Base-by-base conservation (phyloP, 768 basidiomycete genomes). In the Austroboletus eburneus region DNA sequence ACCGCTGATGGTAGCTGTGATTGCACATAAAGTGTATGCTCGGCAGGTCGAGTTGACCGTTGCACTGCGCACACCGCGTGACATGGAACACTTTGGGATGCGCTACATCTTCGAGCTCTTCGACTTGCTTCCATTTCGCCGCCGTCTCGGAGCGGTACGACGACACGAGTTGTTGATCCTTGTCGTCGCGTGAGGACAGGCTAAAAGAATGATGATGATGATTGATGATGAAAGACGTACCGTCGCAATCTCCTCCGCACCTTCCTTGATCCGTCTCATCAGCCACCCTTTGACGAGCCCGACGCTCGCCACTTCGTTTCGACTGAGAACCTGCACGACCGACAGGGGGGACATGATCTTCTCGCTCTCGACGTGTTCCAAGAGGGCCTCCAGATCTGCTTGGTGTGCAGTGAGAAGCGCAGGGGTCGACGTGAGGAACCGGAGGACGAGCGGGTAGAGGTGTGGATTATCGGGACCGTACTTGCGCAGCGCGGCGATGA, bases 1-100 rank as follows among this genome's bases (percentile, higher is more conserved):
- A 90, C 91, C 93, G 76, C 62, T 95, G 91, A 63, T 99, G 96
- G 70, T 91, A 98, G 50, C 90, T 92, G 63, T 98, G 96, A 58
- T 86, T 84, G 67, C 95, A 99, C 95, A 98, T 96, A 61, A 97
- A 98, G 66, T 98, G 94, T 6, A 98, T 76, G 53, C 81, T 87
- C 0, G 96, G 95, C 9, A 97, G 78, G 63, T 97, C 94, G 49
- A 98, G 79, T 56, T 88, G 90, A 1, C 85, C 90, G 14, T 83
- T 78, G 64, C 96, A 98, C 4, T 84, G 78, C 18, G 94, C 85
- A 65, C 96, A 98, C 34, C 92, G 76, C 8, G 93, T 94, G 50
- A 95, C 89, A 61, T 97, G 93, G 74, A 97, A 96, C 18, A 97
- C 87, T 17, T 81, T 78, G 1, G 96, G 88, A 43, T 83, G 78